phyloP scores from a whole-genome alignment of 306 rosid genomes.

The Gynostemma pentaphyllum region DNA sequence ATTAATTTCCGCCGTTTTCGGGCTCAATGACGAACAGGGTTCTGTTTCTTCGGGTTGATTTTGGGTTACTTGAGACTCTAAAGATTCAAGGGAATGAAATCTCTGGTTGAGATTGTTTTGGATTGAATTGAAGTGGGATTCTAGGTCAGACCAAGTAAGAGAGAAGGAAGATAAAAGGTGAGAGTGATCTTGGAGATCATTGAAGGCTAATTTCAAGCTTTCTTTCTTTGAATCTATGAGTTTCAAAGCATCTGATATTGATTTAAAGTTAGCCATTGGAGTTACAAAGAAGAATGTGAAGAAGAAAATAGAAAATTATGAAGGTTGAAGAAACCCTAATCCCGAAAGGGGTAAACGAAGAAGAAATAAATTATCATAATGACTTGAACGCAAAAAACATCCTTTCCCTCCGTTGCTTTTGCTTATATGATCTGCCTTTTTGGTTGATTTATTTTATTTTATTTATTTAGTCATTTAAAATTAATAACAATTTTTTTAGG shows the following conservation, averaged over 20 bases:
- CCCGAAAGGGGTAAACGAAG: neutral
- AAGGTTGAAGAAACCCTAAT: conserved; percentile 4
- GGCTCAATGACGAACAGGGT: conserved; percentile 10
- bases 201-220: conserved; percentile 51
- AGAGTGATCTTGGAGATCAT: conserved; percentile 51
- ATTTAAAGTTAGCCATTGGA: conserved; percentile 28
- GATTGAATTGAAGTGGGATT: conserved; percentile 43
- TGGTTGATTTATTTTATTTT: too few relatives aligned
- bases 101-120: conserved; percentile 35
- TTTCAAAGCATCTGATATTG: conserved; percentile 42
- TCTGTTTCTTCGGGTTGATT: conserved; percentile 6
- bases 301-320: neutral
- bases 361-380: too few relatives aligned
- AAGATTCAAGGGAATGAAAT: conserved; percentile 40
- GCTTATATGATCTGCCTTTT: too few relatives aligned
- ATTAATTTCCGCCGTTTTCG: conserved; percentile 7
- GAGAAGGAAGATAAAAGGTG: conserved; percentile 34
- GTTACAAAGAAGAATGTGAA: neutral
- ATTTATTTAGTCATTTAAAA: too few relatives aligned
- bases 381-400: too few relatives aligned
- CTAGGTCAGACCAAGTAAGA: conserved; percentile 56
- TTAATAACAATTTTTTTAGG: too few relatives aligned
- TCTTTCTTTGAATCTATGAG: conserved; percentile 45
- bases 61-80: conserved; percentile 19
- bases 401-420: too few relatives aligned